phyloP scores from a whole-genome alignment of 306 rosid species.

The Canavalia gladiata region DNA sequence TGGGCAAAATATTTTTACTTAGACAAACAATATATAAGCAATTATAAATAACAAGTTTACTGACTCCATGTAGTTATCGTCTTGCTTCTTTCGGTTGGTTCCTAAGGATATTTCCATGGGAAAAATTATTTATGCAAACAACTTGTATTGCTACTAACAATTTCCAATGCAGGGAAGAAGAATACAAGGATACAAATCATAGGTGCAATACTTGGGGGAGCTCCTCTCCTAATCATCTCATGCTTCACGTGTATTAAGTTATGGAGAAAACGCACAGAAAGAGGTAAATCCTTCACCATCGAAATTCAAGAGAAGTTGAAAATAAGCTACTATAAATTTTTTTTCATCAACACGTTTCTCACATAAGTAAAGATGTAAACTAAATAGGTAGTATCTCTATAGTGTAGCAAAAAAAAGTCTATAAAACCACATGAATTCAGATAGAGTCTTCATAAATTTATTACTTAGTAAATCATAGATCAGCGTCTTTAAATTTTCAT shows the following conservation, averaged over 20 bases:
- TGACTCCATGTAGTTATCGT: too few relatives aligned
- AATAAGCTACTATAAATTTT: background rate
- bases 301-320: background rate
- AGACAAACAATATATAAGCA: too few relatives aligned
- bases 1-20: too few relatives aligned
- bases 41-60: too few relatives aligned
- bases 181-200: background rate
- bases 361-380: background rate
- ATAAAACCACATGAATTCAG: background rate
- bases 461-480: background rate
- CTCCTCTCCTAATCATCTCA: background rate
- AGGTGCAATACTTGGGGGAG: background rate
- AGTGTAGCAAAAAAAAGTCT: background rate
- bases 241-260: constrained; percentile 12
- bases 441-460: background rate
- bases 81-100: too few relatives aligned
- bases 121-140: too few relatives aligned
- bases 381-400: too few relatives aligned
- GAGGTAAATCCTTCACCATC: background rate
- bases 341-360: background rate
- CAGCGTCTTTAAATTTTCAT: background rate
- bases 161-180: background rate
- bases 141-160: background rate
- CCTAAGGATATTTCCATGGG: too few relatives aligned
- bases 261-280: constrained; percentile 2